Evolutionary conservation across 2,329 filamentous ascomycete genomes (phyloP).

Genomic region (Alternaria alternata): DNA sequence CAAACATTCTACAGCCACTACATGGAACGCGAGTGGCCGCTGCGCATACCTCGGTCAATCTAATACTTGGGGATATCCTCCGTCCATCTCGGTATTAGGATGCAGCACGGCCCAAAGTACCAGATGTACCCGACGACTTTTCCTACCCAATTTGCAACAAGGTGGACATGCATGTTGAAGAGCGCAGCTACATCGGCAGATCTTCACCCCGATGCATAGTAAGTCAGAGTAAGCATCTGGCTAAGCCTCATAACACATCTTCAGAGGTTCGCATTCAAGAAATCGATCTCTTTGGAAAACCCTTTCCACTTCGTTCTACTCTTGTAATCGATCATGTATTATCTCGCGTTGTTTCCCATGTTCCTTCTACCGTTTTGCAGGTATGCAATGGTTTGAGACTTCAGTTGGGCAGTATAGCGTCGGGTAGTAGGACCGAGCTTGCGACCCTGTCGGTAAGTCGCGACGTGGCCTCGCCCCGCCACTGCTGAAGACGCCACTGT

Average conservation of each 20-base stretch:
- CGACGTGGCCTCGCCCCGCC: not conserved
- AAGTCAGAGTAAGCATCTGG: not conserved
- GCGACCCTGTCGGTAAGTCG: not conserved
- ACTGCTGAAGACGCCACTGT: not conserved
- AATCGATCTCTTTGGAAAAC: rapidly evolving
- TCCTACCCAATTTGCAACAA: not conserved
- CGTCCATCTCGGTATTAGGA: not conserved
- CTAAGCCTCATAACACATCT: not conserved
- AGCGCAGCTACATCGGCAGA: not conserved
- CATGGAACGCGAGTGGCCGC: not conserved
- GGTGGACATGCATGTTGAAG: too few relatives aligned
- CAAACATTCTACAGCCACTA: not conserved
- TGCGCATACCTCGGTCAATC: rapidly evolving
- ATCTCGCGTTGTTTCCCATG: rapidly evolving
- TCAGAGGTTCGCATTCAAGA: not conserved
- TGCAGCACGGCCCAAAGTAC: not conserved
- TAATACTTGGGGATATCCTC: not conserved
- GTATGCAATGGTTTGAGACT: not conserved
- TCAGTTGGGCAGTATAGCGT: not conserved
- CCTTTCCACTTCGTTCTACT: not conserved
- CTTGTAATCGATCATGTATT: not conserved
- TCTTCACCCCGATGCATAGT: not conserved
- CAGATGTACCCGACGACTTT: too few relatives aligned
- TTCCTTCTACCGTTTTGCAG: not conserved
- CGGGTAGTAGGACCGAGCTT: not conserved